Conservation (phyloP, 2,329 filamentous ascomycete genomes). For the Cladosporium sp. region DNA sequence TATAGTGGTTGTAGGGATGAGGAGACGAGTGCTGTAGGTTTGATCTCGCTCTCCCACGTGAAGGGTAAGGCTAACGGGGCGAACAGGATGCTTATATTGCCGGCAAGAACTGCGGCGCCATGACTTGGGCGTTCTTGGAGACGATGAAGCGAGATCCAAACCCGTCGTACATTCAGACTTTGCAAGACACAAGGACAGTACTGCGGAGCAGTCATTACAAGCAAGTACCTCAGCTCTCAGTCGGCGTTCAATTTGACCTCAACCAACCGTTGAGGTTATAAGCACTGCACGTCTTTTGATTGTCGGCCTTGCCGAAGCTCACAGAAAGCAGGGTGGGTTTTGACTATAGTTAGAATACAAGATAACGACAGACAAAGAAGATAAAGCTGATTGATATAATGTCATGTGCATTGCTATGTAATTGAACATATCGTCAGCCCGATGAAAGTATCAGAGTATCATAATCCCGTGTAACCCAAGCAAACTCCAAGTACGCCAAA, state of each 20-base stretch:
- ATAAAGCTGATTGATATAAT: neutral
- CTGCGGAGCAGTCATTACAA: constrained; percentile 44
- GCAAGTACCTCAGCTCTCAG: constrained; percentile 49
- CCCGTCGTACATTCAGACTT: constrained; percentile 45
- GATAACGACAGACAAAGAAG: neutral
- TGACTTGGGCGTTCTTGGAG: constrained; percentile 53
- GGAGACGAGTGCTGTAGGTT: constrained; percentile 48
- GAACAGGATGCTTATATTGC: constrained; percentile 43
- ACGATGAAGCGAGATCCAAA: constrained; percentile 42
- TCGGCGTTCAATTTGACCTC: constrained; percentile 46
- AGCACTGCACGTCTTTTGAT: neutral
- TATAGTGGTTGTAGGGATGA: constrained; percentile 55
- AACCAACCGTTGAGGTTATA: constrained; percentile 35
- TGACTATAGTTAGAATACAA: neutral
- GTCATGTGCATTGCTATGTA: constrained; percentile 4
- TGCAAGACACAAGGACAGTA: constrained; percentile 44
- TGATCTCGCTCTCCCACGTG: constrained; percentile 39
- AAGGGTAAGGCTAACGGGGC: constrained; percentile 28
- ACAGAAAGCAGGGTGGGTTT: neutral
- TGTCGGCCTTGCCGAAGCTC: neutral
- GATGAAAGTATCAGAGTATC: neutral
- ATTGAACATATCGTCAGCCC: neutral
- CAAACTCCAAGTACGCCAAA: neutral
- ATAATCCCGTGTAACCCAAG: neutral
- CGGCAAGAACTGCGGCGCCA: constrained; percentile 48